These are phyloP conservation scores for Coniochaeta sp. DNA, from an alignment of 2,329 filamentous ascomycete species.

Conservation along the genomic window DNA sequence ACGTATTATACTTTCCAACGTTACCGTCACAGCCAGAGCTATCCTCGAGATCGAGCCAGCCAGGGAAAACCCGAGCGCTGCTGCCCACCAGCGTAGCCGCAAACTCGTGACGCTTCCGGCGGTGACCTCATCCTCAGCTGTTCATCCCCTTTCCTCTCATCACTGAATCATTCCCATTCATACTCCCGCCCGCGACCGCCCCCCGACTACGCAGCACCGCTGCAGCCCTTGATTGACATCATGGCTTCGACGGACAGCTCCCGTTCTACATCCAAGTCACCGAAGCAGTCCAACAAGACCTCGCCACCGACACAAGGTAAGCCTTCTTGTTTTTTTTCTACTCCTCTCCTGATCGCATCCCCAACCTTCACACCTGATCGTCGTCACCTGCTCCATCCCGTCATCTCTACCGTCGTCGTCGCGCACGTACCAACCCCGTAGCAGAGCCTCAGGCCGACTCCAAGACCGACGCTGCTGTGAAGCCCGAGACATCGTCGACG, in stretches of 20 bases:
- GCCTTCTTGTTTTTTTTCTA: too few relatives aligned
- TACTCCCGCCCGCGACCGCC: neutral
- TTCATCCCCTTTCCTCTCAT: neutral
- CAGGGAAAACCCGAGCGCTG: neutral
- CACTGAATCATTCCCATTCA: neutral
- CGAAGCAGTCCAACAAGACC: conserved; percentile 33
- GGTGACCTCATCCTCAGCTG: conserved; percentile 1
- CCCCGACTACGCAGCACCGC: conserved; percentile 6
- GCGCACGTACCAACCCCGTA: neutral
- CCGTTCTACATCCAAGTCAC: conserved; percentile 39
- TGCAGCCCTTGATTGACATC: conserved; percentile 31
- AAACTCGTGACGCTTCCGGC: neutral
- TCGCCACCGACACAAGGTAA: conserved; percentile 36
- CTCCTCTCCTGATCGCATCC: conserved; percentile 3
- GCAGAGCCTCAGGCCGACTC: conserved; percentile 12
- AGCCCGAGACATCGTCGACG: conserved; percentile 39
- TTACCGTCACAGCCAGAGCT: neutral
- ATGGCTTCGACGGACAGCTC: conserved; percentile 37
- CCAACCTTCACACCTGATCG: conserved; percentile 7
- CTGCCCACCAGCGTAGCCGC: neutral
- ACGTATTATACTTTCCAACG: neutral
- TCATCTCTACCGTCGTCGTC: conserved; percentile 7
- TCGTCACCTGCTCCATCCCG: conserved; percentile 12
- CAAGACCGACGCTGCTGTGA: conserved; percentile 37
- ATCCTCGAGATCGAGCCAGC: neutral